Evolutionary conservation across 768 basidiomycete species (phyloP).

Genomic region (Trametes gibbosa): DNA sequence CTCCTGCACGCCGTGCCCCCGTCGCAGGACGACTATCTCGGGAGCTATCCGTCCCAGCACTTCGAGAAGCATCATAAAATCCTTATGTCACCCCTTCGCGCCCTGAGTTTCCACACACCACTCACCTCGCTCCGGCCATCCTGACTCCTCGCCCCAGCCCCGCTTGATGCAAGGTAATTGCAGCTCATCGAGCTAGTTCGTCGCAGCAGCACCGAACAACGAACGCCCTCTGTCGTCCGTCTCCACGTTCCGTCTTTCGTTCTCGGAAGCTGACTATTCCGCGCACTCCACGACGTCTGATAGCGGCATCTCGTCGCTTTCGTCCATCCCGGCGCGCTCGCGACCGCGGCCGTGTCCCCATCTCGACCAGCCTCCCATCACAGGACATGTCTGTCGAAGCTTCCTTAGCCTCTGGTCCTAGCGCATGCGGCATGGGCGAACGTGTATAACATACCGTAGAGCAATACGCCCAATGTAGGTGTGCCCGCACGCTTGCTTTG

Average conservation of each 20-base stretch:
- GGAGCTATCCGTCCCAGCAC: neutral
- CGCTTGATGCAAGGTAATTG: constrained; percentile 5
- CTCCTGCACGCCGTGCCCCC: neutral
- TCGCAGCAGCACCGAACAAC: neutral
- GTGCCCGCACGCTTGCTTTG: neutral
- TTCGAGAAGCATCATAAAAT: constrained; percentile 15
- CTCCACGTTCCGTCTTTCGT: neutral
- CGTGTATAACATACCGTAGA: neutral
- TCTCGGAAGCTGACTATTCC: constrained; percentile 6
- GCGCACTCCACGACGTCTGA: constrained; percentile 2
- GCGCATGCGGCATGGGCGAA: no score
- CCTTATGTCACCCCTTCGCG: constrained; percentile 16
- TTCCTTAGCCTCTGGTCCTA: neutral
- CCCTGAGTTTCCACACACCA: constrained; percentile 17
- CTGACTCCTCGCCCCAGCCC: neutral
- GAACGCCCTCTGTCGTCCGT: neutral
- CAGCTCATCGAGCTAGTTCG: neutral
- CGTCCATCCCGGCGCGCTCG: neutral
- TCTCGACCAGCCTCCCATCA: neutral
- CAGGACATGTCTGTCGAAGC: neutral
- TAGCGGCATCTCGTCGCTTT: constrained; percentile 3
- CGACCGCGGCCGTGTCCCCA: constrained; percentile 5
- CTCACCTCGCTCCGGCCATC: constrained; percentile 9
- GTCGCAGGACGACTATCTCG: neutral
- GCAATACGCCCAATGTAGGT: neutral